Evolutionary conservation across 1,284 basidiomycete species (phyloP), one percentile per base, ranked within the genome.

Genomic region (Ceratobasidium sp.): DNA sequence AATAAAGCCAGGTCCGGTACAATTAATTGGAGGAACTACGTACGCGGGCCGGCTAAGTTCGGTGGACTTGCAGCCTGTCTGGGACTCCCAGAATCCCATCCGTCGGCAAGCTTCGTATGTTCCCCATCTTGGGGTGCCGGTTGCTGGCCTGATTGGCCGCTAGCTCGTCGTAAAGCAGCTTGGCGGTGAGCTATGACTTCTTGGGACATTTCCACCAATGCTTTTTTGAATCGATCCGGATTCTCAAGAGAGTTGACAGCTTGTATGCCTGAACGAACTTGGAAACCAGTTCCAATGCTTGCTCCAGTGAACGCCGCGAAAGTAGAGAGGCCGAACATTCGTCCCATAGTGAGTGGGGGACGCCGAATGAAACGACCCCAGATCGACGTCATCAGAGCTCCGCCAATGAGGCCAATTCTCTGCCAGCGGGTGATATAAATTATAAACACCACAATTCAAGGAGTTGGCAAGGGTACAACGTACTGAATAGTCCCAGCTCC

Each of bases 181-280:
- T 77, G 76, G 45, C 85, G 57, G 27, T 67, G 59, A 11, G 60
- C 60, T 17, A 73, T 17, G 9, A 75, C 41, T 27, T 65, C 74
- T 29, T 57, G 51, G 36, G 62, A 81, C 33, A 86, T 81, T 73
- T 85, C 84, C 62, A 81, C 80, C 44, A 87, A 51, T 14, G 86
- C 86, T 47, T 77, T 73, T 51, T 82, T 81, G 73, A 87, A 86
- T 7, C 81, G 81, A 17, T 81, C 84, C 67, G 80, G 88, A 80
- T 83, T 85, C 59, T 88, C 84, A 71, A 91, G 80, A 27, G 85
- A 84, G 63, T 82, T 82, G 44, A 83, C 80, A 77, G 90, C 89
- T 47, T 84, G 82, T 31, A 80, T 82, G 31, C 85, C 84, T 76
- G 87, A 82, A 77, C 85, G 81, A 22, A 88, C 76, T 45, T 85